A percentile compares a stretch with the other conserved stretches of the same genome.
Evolutionary conservation across 2,329 filamentous ascomycete genomes (phyloP).

Genomic region (Aureobasidium sp.): DNA sequence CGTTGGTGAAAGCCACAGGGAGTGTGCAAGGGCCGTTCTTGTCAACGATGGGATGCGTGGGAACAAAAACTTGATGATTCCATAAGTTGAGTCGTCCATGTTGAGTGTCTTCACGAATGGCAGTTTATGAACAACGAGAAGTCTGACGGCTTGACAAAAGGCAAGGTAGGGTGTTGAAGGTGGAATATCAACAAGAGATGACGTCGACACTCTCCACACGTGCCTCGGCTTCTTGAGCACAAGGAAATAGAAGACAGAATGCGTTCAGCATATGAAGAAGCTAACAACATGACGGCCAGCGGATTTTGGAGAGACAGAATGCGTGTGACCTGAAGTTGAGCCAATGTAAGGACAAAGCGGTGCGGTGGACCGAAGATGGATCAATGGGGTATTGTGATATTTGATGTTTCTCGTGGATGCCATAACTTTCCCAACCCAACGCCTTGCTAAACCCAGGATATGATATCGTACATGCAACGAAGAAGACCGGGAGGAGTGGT

Average conservation of each 20-base stretch:
- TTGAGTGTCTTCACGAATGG: background rate
- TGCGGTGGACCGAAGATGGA: background rate
- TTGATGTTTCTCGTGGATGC: background rate
- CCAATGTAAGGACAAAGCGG: background rate
- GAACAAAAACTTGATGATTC: conserved; percentile 33
- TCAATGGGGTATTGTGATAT: background rate
- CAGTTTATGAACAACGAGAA: background rate
- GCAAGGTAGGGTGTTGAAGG: background rate
- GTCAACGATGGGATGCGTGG: conserved; percentile 53
- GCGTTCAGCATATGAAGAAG: background rate
- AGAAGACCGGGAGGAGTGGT: background rate
- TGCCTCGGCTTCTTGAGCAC: background rate
- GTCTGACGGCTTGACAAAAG: background rate
- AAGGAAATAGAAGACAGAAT: background rate
- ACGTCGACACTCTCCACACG: background rate
- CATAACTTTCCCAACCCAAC: background rate
- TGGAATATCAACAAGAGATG: background rate
- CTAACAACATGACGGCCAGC: background rate
- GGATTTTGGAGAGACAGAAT: background rate
- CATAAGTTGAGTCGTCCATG: conserved; percentile 19
- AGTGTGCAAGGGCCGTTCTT: conserved; percentile 54
- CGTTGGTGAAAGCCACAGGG: conserved; percentile 59
- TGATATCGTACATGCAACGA: background rate
- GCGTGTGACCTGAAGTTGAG: background rate
- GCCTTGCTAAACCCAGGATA: conserved; percentile 2